These are phyloP conservation scores for Botryococcus braunii DNA, from an alignment of 163 green algal genomes.

Conservation along the genomic window DNA sequence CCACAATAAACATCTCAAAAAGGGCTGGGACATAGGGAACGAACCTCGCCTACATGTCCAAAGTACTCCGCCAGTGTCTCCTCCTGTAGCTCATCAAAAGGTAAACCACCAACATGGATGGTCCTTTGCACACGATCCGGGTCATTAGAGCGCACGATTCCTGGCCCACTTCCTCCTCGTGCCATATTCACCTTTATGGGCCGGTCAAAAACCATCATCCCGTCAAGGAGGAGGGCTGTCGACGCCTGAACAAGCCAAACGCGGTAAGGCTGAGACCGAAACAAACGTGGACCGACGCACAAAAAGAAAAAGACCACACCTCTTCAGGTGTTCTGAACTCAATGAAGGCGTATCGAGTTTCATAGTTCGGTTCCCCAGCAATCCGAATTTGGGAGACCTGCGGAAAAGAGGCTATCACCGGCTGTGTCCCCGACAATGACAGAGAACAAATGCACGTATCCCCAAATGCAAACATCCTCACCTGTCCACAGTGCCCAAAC, in stretches of 20 bases:
- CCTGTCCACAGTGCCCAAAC: slow-evolving; percentile 27
- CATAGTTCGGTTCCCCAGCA: slow-evolving; percentile 26
- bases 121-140: slow-evolving; percentile 29
- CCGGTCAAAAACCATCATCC: slow-evolving; percentile 30
- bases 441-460: neutral
- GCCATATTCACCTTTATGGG: slow-evolving; percentile 25
- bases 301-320: slow-evolving; percentile 9
- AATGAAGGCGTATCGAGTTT: slow-evolving; percentile 35
- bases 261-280: neutral
- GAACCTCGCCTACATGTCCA: slow-evolving; percentile 26
- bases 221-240: slow-evolving; percentile 27
- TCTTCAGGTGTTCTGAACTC: slow-evolving; percentile 29
- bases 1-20: neutral
- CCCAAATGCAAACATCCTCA: slow-evolving; percentile 4
- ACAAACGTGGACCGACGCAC: neutral
- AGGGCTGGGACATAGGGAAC: neutral
- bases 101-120: slow-evolving; percentile 29
- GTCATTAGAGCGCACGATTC: slow-evolving; percentile 20
- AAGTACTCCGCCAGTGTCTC: slow-evolving; percentile 27
- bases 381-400: slow-evolving; percentile 32
- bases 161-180: slow-evolving; percentile 15
- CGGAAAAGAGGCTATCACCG: neutral
- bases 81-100: slow-evolving; percentile 29
- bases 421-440: neutral
- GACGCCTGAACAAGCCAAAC: slow-evolving; percentile 8